Base-by-base conservation (phyloP, 2,329 filamentous ascomycete species). In the Monosporascus cannonballus region DNA sequence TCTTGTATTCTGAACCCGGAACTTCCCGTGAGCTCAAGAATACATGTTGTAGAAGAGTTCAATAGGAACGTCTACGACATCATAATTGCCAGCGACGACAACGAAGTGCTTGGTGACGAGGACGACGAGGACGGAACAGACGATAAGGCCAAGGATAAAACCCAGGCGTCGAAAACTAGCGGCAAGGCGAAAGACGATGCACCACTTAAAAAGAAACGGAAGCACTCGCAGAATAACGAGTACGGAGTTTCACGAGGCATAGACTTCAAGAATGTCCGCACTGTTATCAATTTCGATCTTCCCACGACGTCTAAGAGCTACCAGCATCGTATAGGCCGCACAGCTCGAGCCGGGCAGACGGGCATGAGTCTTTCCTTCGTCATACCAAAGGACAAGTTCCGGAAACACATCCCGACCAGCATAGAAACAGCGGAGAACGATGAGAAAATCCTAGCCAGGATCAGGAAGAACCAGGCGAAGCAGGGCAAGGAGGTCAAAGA, bases 281-380 rank as follows among this genome's bases (percentile, higher is more conserved):
- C 89, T 57, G 92, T 99, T 24, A 84, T 99, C 67, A 99, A 99
- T 74, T 99, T 99, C 69, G 94, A 99, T 70, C 85, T 99, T 17
- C 94, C 94, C 1, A 83, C 85, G 17, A 87, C 86, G 8, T 87
- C 90, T 38, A 95, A 90, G 67, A 96, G 90, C 8, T 99, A 99
- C 71, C 95, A 89, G n/a, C 94, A 99, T 72, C 86, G 94, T 51
- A 96, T 99, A 63, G 94, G 94, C 34, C 85, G 94, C 34, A 99
- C 94, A 6, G 94, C 90, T 1, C 84, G 94, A 56, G 94, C 92
- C 2, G 93, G 92, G 11, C 90, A 95, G 67, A 85, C 88, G 1
- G 94, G 94, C 54, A 97, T 96, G 81, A 91, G 94, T 0, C 79
- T 99, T n/a, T 96, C 91, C 9, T 96, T 99, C 69, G 89, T 96